phyloP scores from a whole-genome alignment of 305 asterid species.

The Solanum hybrid region DNA sequence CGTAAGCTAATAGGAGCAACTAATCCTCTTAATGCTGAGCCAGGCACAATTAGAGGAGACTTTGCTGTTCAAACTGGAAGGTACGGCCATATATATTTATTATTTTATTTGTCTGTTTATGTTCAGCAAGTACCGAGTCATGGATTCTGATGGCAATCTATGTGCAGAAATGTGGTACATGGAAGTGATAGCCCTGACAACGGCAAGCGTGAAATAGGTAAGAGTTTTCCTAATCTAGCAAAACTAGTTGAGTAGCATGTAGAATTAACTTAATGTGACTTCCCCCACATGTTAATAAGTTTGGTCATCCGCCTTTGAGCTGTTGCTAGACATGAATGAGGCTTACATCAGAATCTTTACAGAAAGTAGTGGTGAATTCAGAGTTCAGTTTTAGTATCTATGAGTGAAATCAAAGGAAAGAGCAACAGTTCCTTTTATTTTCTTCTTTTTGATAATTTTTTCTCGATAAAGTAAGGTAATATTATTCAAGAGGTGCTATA shows the following conservation, averaged over 20 bases:
- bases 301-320: neutral
- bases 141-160: neutral
- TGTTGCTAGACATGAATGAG: neutral
- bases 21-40: constrained; percentile 91
- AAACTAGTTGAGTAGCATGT: neutral
- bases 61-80: constrained; percentile 96
- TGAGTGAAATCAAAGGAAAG: neutral
- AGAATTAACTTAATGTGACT: neutral
- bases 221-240: neutral
- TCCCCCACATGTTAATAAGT: neutral
- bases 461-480: neutral
- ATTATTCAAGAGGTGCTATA: neutral
- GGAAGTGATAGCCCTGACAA: constrained; percentile 97
- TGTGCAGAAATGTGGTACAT: constrained; percentile 83
- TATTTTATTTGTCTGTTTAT: neutral
- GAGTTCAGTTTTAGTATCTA: neutral
- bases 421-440: neutral
- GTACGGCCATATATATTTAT: constrained; percentile 18
- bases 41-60: constrained; percentile 96
- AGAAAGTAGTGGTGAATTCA: neutral
- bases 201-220: constrained; percentile 86
- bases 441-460: neutral
- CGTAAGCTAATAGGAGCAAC: constrained; percentile 90
- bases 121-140: neutral
- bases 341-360: neutral